Conservation (phyloP, 495 filamentous ascomycete genomes). For the Tetracladium setigerum region DNA sequence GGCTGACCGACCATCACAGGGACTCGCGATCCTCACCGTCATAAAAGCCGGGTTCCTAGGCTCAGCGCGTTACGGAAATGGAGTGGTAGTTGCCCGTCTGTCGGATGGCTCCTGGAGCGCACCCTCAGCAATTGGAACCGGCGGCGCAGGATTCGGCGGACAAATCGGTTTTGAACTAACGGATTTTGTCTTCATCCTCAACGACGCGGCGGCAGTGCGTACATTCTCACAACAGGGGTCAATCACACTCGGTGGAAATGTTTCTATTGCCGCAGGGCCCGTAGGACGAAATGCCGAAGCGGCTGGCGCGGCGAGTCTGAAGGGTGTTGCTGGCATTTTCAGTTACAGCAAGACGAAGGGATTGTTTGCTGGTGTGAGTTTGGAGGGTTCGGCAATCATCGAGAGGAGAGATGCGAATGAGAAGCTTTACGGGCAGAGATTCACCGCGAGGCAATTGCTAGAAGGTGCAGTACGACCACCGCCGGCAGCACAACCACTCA, state of each 20-base stretch:
- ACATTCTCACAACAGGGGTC: conserved; percentile 91
- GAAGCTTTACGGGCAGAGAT: conserved; percentile 79
- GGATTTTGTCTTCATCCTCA: conserved; percentile 98
- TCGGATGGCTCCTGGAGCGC: conserved; percentile 90
- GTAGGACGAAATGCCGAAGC: conserved; percentile 94
- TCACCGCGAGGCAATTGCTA: conserved; percentile 77
- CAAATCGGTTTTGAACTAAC: conserved; percentile 97
- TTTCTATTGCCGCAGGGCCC: conserved; percentile 90
- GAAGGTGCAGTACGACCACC: conserved; percentile 71
- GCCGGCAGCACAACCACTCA: conserved; percentile 72
- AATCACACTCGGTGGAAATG: conserved; percentile 90
- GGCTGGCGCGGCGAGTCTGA: conserved; percentile 85
- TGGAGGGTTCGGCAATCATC: conserved; percentile 85
- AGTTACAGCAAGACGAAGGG: conserved; percentile 97
- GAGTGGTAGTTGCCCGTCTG: conserved; percentile 89
- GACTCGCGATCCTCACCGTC: conserved; percentile 89
- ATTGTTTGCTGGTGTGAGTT: conserved; percentile 87
- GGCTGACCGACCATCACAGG: conserved; percentile 40
- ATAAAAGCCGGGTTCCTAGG: conserved; percentile 95
- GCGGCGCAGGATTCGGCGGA: conserved; percentile 88
- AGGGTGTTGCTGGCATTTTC: conserved; percentile 86
- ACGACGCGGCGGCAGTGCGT: conserved; percentile 83
- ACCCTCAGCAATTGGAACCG: conserved; percentile 83
- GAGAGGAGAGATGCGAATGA: conserved; percentile 95
- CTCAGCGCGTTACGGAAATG: conserved; percentile 85